Evolutionary conservation across 495 filamentous ascomycete species (phyloP).

Genomic region (Sabuloglossum arenarium): DNA sequence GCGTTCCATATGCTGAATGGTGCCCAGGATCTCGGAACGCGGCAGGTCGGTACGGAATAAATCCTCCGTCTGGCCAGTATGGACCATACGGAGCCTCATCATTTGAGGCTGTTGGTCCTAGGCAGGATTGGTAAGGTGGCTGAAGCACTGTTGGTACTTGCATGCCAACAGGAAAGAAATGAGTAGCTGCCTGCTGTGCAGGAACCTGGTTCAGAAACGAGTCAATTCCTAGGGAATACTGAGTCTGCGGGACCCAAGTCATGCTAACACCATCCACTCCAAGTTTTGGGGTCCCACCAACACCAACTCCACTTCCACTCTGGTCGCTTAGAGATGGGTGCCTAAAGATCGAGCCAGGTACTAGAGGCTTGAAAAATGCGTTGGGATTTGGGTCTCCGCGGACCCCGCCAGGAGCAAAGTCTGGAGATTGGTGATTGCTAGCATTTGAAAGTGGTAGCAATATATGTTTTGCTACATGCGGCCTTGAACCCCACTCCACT

Average conservation of each 20-base stretch:
- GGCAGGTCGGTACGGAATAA: slow-evolving; percentile 53
- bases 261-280: background rate
- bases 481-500: slow-evolving; percentile 50
- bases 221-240: slow-evolving; percentile 13
- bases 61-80: slow-evolving; percentile 58
- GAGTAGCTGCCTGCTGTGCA: slow-evolving; percentile 8
- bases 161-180: slow-evolving; percentile 19
- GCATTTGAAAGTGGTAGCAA: slow-evolving; percentile 35
- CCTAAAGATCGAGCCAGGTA: background rate
- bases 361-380: background rate
- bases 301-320: background rate
- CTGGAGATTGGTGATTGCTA: background rate
- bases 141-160: slow-evolving; percentile 48
- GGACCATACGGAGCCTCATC: slow-evolving; percentile 50
- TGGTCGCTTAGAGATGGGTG: background rate
- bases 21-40: slow-evolving; percentile 39
- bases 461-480: slow-evolving; percentile 73
- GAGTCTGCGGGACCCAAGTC: background rate
- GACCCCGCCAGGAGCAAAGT: background rate
- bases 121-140: slow-evolving; percentile 44
- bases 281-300: background rate
- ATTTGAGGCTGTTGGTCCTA: slow-evolving; percentile 55
- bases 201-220: slow-evolving; percentile 21
- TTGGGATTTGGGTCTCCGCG: background rate
- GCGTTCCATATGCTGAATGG: background rate